Evolutionary conservation across 805 yeast species (phyloP), one percentile per base, ranked within the genome.

Genomic region (Ogataea angusta): DNA sequence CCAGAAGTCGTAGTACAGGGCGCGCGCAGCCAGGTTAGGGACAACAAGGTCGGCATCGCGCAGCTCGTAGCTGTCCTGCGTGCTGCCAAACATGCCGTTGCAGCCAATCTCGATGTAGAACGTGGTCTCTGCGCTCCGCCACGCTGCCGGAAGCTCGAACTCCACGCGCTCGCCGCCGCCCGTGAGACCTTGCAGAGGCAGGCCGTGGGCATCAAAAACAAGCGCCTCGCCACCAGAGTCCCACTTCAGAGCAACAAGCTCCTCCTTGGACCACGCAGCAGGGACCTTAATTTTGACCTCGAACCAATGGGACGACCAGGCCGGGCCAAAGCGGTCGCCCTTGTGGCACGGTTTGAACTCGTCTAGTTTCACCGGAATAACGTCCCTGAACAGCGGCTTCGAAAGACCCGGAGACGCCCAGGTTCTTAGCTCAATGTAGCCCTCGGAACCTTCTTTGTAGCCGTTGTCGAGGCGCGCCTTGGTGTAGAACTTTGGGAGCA

Each of bases 291-390:
- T 63, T 10, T 71, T 64, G 15, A 91, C 66, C 51, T 78, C 75
- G 64, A 93, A 88, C 99, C 99, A 91, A 49, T 88, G 95, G 1
- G 98, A 85, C 43, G 91, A 82, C 99, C 99, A 91, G 10, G 95
- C 84, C 3, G 99, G 99, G 0, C 98, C 97, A 60, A 85, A 88
- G 7, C 70, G 65, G 51, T 85, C 82, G 16, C 93, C 95, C 49
- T 79, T 80, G 10, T 63, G 60, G n/a, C 86, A 82, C 17, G 69
- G 66, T 49, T 71, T 66, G 71, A 79, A 78, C 16, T 72, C 68
- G 16, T 60, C 67, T 49, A 78, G 69, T 33, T 67, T 56, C 0
- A 48, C 35, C 7, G 76, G 76, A 44, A 81, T 64, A 47, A 86
- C 75, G 40, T 77, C 80, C 37, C 69, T 63, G 62, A 82, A 84